Evolutionary conservation across 805 yeast genomes (phyloP), one percentile per base, ranked within the genome.

Genomic region (Candida hispaniensis): DNA sequence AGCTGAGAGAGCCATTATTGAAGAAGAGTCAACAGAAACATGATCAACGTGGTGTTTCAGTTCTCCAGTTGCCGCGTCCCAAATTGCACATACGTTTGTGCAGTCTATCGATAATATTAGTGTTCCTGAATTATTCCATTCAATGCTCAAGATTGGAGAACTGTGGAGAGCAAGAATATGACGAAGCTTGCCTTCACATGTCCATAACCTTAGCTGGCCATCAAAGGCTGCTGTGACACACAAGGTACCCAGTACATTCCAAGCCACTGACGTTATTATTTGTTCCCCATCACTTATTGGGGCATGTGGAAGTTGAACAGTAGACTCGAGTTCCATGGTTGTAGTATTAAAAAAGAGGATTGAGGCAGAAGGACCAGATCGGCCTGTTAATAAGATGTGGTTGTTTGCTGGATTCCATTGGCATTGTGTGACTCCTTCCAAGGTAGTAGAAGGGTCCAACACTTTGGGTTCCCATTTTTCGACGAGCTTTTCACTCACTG

Each of bases 161-260:
- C 63, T 60, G 45, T 74, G 80, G 21, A 67, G 50, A 15, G 47
- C 23, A 46, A 74, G 54, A 1, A 69, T 67, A 33, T 73, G 75
- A 40, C 69, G 61, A 22, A 82, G 59, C 18, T 67, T 65, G 0
- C 94, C 93, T 29, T 72, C 76, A 0, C 69, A 62, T 7, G 75
- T 67, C 93, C 94, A 85, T n/a, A 80, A 60, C 39, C 88, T 59
- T 6, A 85, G 47, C 46, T 79, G 88, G 9, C 94, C 94, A 47
- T 66, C 66, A 38, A 66, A 71, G 2, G 75, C 65, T 3, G 75
- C 79, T 0, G 86, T 77, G 9, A 78, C 63, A 3, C 83, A 53
- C 9, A 64, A 46, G 24, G 67, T 60, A 0, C 93, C 93, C 36
- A 59, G 57, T 1, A 77, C 75, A 8, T 81, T 68, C 93, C 93